Evolutionary conservation across 495 filamentous ascomycete genomes (phyloP).

Genomic region (Chaetomium cochliodes): DNA sequence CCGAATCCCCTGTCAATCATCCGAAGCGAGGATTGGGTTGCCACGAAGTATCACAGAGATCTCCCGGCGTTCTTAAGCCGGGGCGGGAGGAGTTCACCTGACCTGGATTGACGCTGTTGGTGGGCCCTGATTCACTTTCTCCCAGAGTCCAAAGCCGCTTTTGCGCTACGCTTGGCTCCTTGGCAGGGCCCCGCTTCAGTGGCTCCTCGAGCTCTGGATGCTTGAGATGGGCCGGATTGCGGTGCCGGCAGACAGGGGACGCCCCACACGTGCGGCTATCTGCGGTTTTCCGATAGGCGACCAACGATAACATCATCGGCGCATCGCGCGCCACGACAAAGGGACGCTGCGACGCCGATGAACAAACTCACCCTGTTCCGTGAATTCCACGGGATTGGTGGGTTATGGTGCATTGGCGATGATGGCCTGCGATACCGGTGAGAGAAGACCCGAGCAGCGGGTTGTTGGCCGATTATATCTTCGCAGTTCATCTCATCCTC

Average conservation of each 20-base stretch:
- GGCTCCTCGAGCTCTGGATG: not conserved
- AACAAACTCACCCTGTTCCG: slow-evolving; percentile 20
- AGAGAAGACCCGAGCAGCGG: not conserved
- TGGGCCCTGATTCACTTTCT: too few species aligned
- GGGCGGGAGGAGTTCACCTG: not conserved
- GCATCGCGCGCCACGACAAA: slow-evolving; percentile 35
- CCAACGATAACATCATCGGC: slow-evolving; percentile 37
- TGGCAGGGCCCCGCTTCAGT: slow-evolving; percentile 17
- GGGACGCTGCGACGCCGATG: slow-evolving; percentile 13
- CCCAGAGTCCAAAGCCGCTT: not conserved
- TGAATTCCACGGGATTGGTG: slow-evolving; percentile 19
- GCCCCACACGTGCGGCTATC: slow-evolving; percentile 33
- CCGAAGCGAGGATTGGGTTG: not conserved
- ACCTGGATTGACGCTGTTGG: not conserved
- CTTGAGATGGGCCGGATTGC: slow-evolving; percentile 7
- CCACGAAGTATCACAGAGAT: not conserved
- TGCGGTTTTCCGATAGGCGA: slow-evolving; percentile 37
- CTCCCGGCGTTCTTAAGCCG: slow-evolving; percentile 11
- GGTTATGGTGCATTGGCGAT: slow-evolving; percentile 10
- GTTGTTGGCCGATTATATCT: slow-evolving; percentile 12
- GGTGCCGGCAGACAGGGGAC: slow-evolving; percentile 19
- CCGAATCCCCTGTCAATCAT: not conserved
- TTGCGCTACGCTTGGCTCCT: slow-evolving; percentile 10
- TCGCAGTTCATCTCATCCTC: not conserved
- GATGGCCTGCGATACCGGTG: slow-evolving; percentile 25